Evolutionary conservation across 208 protist species (phyloP), one percentile per base, ranked within the genome.

Genomic region (Crithidia brevicula): DNA sequence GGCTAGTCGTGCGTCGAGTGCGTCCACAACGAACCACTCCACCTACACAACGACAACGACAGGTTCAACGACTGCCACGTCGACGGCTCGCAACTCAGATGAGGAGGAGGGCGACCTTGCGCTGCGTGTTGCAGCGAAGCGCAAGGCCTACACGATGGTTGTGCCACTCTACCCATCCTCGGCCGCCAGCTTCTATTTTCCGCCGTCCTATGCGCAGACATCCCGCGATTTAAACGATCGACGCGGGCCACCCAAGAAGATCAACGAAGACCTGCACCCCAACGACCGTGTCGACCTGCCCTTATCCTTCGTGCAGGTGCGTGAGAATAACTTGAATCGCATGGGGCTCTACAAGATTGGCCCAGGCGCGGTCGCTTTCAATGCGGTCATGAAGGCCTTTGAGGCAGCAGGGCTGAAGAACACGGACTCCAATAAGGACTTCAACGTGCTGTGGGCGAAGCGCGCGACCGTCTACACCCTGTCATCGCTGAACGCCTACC

Each of bases 401-500:
- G 88, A 94, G 68, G 81, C 81, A 1, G 75, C 87, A 15, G 91
- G 91, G 8, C 87, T 96, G 73, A 70, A 83, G 70, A 92, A 95
- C 76, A 97, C 93, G 4, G 69, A 85, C 27, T 93, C 90, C 11
- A 93, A 93, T 66, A 74, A 86, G 31, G 67, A 86, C 45, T 97
- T 95, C 77, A 96, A 94, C 77, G 80, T 96, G 43, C 65, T 97
- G 77, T 97, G 93, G 92, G 88, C 91, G 46, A 97, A 97, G 76
- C 81, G 92, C 7, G 90, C 90, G 47, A 94, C 85, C 22, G 68
- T 80, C 10, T 88, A 92, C 67, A 95, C 87, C 11, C 71, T 94
- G n/a, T 79, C 81, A 34, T 78, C 83, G 23, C 70, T 96, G 22
- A 88, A 79, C 20, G 72, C 85, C 33, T 96, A 96, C 60, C 92